Percentiles rank a stretch among this genome's conserved stretches.
phyloP scores from a whole-genome alignment of 805 yeast genomes.

The Lipomyces lipofer region DNA sequence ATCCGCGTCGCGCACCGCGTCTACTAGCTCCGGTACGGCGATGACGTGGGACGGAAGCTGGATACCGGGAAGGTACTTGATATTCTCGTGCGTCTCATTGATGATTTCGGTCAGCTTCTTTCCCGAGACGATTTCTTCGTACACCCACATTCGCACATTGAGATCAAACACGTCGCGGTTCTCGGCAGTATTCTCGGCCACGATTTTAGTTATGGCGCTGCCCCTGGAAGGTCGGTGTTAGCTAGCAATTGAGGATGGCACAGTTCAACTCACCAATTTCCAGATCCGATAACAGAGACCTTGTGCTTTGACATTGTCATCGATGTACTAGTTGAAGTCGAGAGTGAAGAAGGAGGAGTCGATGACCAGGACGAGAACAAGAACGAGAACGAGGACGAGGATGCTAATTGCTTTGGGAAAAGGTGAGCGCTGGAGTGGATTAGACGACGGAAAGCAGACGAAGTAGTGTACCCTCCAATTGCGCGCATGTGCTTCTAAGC shows the following conservation, averaged over 20 bases:
- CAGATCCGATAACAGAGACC: constrained; percentile 86
- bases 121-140: constrained; percentile 71
- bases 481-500: too few relatives aligned
- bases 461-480: too few relatives aligned
- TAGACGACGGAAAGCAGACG: background rate
- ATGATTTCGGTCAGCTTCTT: constrained; percentile 84
- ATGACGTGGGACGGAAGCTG: constrained; percentile 79
- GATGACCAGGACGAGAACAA: too few relatives aligned
- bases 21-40: constrained; percentile 82
- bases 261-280: constrained; percentile 72
- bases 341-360: too few relatives aligned
- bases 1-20: constrained; percentile 79
- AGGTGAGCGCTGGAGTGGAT: background rate
- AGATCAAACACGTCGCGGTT: constrained; percentile 70
- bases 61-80: constrained; percentile 88
- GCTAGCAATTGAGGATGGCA: background rate
- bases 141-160: constrained; percentile 95
- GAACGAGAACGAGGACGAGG: too few relatives aligned
- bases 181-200: constrained; percentile 79
- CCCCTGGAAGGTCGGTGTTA: constrained; percentile 50
- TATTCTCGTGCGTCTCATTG: constrained; percentile 88
- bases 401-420: too few relatives aligned
- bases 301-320: background rate
- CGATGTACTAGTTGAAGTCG: too few relatives aligned
- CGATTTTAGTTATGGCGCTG: constrained; percentile 92